A percentile compares a stretch with the other conserved stretches of the same genome.
phyloP scores from a whole-genome alignment of 1,139 yeast genomes.

The Hansenula lynferdii region DNA sequence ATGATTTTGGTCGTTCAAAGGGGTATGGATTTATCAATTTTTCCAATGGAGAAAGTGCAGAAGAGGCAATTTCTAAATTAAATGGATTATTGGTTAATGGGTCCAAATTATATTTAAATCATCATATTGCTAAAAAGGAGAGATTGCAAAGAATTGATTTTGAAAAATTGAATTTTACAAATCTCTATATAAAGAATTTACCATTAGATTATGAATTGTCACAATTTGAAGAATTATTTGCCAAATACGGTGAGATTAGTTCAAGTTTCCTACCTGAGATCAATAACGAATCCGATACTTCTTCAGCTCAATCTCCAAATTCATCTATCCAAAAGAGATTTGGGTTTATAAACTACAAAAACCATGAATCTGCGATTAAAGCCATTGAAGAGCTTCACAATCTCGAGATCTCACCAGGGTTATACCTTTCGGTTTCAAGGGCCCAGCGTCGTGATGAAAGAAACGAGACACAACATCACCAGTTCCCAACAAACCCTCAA shows the following conservation, averaged over 20 bases:
- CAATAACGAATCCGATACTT: slow-evolving; percentile 8
- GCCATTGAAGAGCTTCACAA: slow-evolving; percentile 28
- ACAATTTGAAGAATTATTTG: slow-evolving; percentile 25
- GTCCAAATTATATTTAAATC: slow-evolving; percentile 38
- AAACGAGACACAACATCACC: slow-evolving; percentile 10
- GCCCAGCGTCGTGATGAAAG: slow-evolving; percentile 36
- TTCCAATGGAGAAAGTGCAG: slow-evolving; percentile 35
- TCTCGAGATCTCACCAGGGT: slow-evolving; percentile 24
- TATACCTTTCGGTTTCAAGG: slow-evolving; percentile 26
- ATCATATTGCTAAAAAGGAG: slow-evolving; percentile 48
- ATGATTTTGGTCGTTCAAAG: slow-evolving; percentile 35
- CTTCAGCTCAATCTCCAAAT: too few relatives aligned
- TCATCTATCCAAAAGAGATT: slow-evolving; percentile 23
- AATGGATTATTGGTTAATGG: slow-evolving; percentile 36
- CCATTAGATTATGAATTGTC: slow-evolving; percentile 37
- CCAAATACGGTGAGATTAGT: slow-evolving; percentile 37
- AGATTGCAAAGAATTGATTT: slow-evolving; percentile 31
- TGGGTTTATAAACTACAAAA: slow-evolving; percentile 34
- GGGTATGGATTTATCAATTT: slow-evolving; percentile 47
- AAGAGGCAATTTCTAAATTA: slow-evolving; percentile 36
- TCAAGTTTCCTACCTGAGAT: slow-evolving; percentile 17
- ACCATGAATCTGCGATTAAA: slow-evolving; percentile 29
- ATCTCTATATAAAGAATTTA: slow-evolving; percentile 51
- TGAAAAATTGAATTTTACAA: slow-evolving; percentile 44
- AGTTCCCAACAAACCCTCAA: background rate